These are phyloP conservation scores for Verticillium alfalfae DNA, from an alignment of 2,329 filamentous ascomycete genomes.

Conservation along the genomic window DNA sequence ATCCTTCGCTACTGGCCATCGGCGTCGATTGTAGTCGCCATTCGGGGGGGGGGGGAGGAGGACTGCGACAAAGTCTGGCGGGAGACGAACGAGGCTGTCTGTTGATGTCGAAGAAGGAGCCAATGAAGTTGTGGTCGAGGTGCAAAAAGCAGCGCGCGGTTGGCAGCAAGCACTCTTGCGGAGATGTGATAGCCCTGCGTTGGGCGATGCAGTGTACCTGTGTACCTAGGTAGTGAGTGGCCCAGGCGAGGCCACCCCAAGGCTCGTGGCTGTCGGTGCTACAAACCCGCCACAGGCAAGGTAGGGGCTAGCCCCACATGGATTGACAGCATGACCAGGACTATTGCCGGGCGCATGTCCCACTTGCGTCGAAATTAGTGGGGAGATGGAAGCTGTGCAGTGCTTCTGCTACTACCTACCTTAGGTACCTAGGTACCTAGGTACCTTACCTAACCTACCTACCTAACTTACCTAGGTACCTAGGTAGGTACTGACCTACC, in stretches of 20 bases:
- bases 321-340: too few relatives aligned
- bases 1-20: conserved; percentile 1
- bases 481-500: too few relatives aligned
- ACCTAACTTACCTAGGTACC: too few relatives aligned
- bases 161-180: background rate
- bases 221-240: background rate
- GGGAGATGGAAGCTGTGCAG: too few relatives aligned
- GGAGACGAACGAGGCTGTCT: background rate
- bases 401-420: too few relatives aligned
- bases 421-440: too few relatives aligned
- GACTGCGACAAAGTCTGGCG: background rate
- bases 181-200: background rate
- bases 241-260: background rate
- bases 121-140: background rate
- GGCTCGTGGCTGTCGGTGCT: background rate
- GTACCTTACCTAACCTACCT: too few relatives aligned
- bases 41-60: conserved; percentile 1
- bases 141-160: background rate
- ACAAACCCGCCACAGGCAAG: background rate
- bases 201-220: background rate
- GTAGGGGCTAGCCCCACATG: too few relatives aligned
- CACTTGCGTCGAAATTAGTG: too few relatives aligned
- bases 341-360: too few relatives aligned
- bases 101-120: background rate
- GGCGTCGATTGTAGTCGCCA: conserved; percentile 4